Base-by-base conservation (phyloP, 2,329 filamentous ascomycete species). In the Myriosclerotinia duriaeana region DNA sequence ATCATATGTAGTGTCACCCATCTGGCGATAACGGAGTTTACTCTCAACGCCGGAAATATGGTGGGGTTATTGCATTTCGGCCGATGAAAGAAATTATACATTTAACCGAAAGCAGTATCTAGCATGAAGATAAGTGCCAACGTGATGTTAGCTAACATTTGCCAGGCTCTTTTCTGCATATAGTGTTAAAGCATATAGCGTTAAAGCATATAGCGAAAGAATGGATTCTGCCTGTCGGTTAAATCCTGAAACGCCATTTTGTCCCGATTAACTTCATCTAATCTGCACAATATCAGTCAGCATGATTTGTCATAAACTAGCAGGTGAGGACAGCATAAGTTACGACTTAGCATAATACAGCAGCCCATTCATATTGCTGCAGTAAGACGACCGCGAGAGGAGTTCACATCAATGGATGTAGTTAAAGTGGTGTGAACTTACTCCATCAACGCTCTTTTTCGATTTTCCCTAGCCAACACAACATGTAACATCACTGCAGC, bases 191-290 rank as follows among this genome's bases (percentile, higher is more conserved):
- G 55, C 38, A 44, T 34, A 58, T 44, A 5, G 40, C 2, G 12
- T 11, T 44, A 12, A 15, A 58, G 55, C 38, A 44, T 34, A 58
- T 90, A 91, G 71, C 82, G 79, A 71, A 91, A 91, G 73, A 87
- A 87, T 1, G 82, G 82, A 71, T 91, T 90, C 76, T 90, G 80
- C 74, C 85, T 86, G 71, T 91, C 89, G 0, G 89, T 90, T 69
- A 90, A 76, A 73, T 90, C 88, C 64, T 85, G 81, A 67, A 91
- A 91, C 0, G 87, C 88, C 62, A 89, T 73, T 70, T 85, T 85
- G 56, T 85, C 88, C 62, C 86, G 80, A 72, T 91, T 87, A 17
- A 78, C 76, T 69, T 89, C 85, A 70, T 90, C 83, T 8, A 85
- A 72, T 36, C 56, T 60, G 30, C 17, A 50, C 11, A 30, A 48